Conservation (phyloP, 257 asterid genomes). For the Gynochthodes officinalis region DNA sequence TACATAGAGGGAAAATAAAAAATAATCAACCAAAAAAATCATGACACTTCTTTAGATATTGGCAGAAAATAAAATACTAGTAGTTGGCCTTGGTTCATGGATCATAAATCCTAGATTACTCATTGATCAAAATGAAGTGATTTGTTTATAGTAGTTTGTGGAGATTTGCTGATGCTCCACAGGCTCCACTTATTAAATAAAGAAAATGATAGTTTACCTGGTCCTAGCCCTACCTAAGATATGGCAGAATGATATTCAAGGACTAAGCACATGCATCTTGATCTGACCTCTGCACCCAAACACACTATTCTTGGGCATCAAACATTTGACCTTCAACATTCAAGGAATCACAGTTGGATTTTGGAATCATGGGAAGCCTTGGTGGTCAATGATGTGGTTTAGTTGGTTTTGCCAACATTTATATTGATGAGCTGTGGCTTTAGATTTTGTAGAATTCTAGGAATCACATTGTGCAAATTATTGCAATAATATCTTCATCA, state of each 20-base stretch:
- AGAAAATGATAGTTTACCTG: slow-evolving; percentile 2
- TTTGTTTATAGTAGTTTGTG: too few relatives aligned
- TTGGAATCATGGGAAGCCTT: neutral
- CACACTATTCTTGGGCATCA: neutral
- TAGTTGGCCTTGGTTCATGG: neutral
- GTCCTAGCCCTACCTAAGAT: slow-evolving; percentile 9
- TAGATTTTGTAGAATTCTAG: neutral
- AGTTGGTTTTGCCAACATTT: neutral
- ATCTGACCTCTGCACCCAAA: neutral
- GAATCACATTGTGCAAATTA: too few relatives aligned
- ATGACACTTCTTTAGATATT: too few relatives aligned
- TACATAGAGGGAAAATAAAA: too few relatives aligned
- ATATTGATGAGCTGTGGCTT: neutral
- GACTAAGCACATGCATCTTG: slow-evolving; percentile 10
- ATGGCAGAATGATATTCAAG: slow-evolving; percentile 1
- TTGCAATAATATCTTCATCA: too few relatives aligned
- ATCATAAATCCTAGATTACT: neutral
- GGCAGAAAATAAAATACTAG: too few relatives aligned
- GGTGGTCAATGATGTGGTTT: neutral
- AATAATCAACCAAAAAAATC: too few relatives aligned
- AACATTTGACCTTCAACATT: slow-evolving; percentile 1
- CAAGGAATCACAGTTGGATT: neutral
- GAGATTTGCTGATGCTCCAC: slow-evolving; percentile 3
- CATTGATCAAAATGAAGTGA: neutral
- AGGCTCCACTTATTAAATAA: slow-evolving; percentile 1